A percentile compares a stretch with the other conserved stretches of the same genome.
Evolutionary conservation across 1,284 basidiomycete species (phyloP).

Genomic region (Gomphus bonarii): DNA sequence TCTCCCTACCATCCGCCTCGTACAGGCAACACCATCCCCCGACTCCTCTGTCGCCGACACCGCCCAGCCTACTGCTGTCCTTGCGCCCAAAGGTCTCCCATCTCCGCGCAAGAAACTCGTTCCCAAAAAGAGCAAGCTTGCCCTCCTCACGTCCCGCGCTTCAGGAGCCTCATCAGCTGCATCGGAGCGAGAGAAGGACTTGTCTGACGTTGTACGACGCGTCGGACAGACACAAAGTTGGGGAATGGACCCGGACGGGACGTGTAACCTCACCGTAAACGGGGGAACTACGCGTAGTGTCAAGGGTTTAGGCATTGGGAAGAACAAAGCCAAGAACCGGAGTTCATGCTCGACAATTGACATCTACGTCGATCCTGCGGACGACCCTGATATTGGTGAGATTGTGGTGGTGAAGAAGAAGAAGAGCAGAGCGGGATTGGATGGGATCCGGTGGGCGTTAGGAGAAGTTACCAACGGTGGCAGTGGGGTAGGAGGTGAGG

Average conservation of each 20-base stretch:
- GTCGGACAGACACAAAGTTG: slow-evolving; percentile 29
- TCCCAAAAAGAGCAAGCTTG: slow-evolving; percentile 65
- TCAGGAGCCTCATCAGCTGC: slow-evolving; percentile 15
- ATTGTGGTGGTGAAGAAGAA: slow-evolving; percentile 71
- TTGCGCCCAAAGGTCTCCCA: slow-evolving; percentile 19
- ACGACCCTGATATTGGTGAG: slow-evolving; percentile 56
- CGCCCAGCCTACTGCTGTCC: slow-evolving; percentile 21
- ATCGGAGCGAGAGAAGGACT: slow-evolving; percentile 36
- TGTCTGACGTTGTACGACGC: slow-evolving; percentile 51
- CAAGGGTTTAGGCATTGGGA: not conserved
- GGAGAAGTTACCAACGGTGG: slow-evolving; percentile 52
- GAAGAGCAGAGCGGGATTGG: slow-evolving; percentile 53
- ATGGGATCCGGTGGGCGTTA: slow-evolving; percentile 50
- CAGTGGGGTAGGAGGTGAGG: slow-evolving; percentile 15
- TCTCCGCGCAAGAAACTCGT: slow-evolving; percentile 42
- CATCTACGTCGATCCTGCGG: slow-evolving; percentile 59
- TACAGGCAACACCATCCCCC: slow-evolving; percentile 53
- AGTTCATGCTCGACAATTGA: slow-evolving; percentile 32
- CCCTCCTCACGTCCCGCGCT: slow-evolving; percentile 33
- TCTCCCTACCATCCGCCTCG: slow-evolving; percentile 55
- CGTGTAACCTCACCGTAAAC: slow-evolving; percentile 10
- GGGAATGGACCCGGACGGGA: not conserved
- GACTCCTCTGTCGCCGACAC: slow-evolving; percentile 22
- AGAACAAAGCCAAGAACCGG: slow-evolving; percentile 10
- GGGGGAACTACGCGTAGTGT: not conserved